A percentile compares a stretch with the other conserved stretches of the same genome.
Conservation (phyloP, 2,329 filamentous ascomycete species). For the Calonectria naviculata region DNA sequence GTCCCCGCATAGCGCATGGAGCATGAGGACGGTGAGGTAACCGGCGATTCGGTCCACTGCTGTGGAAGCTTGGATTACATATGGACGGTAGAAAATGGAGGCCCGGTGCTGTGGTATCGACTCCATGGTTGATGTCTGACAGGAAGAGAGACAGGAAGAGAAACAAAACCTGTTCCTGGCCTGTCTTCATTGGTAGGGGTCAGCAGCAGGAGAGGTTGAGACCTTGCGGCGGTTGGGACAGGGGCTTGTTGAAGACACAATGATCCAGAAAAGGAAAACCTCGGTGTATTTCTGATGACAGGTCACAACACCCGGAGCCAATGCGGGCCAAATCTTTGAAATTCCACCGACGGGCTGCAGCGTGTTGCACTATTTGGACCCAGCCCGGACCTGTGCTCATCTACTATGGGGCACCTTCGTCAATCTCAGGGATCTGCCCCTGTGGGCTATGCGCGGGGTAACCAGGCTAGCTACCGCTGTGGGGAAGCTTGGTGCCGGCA, state of each 20-base stretch:
- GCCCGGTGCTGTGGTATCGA: neutral
- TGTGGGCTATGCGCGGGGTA: conserved; percentile 5
- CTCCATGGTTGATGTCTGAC: neutral
- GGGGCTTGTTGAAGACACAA: neutral
- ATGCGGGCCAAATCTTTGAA: neutral
- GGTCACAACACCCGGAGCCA: neutral
- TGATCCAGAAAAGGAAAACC: neutral
- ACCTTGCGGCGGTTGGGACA: neutral
- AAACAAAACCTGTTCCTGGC: neutral
- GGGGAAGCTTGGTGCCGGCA: conserved; percentile 14
- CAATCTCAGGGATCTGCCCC: conserved; percentile 22
- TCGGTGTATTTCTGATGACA: neutral
- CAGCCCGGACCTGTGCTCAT: neutral
- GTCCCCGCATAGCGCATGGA: neutral
- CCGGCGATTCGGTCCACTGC: neutral
- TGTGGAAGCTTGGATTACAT: neutral
- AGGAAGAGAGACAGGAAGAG: neutral
- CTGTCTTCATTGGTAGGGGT: neutral
- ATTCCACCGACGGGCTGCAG: neutral
- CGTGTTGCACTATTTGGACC: neutral
- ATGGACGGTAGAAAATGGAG: neutral
- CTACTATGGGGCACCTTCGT: neutral
- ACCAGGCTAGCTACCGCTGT: conserved; percentile 24
- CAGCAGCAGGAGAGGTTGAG: neutral
- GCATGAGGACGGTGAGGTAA: neutral